Percentiles rank a stretch among this genome's conserved stretches.
phyloP scores from a whole-genome alignment of 352 stramenopile species.

The Pythium utonaiense region DNA sequence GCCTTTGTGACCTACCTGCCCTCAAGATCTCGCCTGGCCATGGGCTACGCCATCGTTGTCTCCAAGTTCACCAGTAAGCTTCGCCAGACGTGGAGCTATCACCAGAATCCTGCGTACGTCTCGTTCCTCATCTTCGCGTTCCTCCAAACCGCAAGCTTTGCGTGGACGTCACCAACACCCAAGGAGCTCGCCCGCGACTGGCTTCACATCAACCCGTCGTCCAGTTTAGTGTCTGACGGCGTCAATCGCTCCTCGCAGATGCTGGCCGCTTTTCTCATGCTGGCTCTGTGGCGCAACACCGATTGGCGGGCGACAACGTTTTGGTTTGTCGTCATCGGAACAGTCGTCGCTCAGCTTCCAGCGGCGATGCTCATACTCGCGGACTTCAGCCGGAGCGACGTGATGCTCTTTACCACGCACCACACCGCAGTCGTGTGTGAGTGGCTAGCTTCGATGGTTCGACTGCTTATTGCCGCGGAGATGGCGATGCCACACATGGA shows the following conservation, averaged over 20 bases:
- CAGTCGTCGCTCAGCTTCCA: conserved; percentile 2
- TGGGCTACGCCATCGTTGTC: conserved; percentile 6
- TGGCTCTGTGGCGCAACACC: conserved; percentile 10
- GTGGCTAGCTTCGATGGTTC: background rate
- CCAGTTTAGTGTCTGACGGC: conserved; percentile 5
- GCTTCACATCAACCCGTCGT: background rate
- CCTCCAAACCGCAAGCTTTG: conserved; percentile 13
- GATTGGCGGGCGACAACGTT: conserved; percentile 19
- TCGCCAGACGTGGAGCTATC: conserved; percentile 8
- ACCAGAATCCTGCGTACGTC: conserved; percentile 3
- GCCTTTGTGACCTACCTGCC: background rate
- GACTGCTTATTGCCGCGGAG: conserved; percentile 7
- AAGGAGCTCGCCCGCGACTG: background rate
- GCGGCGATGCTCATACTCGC: conserved; percentile 7
- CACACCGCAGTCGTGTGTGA: conserved; percentile 1
- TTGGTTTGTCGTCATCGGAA: background rate
- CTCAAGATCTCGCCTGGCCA: conserved; percentile 1
- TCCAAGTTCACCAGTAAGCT: background rate
- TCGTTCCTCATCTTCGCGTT: conserved; percentile 20
- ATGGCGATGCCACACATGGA: conserved; percentile 11
- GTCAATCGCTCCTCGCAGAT: conserved; percentile 4
- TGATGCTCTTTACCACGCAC: background rate
- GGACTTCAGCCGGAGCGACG: background rate
- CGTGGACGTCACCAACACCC: conserved; percentile 1
- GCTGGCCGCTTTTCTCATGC: conserved; percentile 7